Percentiles rank a stretch among this genome's conserved stretches.
phyloP scores from a whole-genome alignment of 306 rosid genomes.

The Trifolium fragiferum region DNA sequence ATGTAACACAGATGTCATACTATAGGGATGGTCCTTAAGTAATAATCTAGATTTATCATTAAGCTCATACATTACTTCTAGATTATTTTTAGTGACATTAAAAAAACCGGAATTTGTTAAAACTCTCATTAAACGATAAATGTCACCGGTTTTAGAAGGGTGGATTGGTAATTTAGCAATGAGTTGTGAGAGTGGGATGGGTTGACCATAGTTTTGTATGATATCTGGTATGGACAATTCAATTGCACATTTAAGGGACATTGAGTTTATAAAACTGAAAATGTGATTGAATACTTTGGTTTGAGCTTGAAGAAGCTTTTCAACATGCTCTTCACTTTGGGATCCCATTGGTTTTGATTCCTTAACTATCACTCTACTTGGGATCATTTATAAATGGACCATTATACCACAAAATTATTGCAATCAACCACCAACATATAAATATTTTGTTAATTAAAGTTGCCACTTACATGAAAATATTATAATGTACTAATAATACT shows the following conservation, averaged over 20 bases:
- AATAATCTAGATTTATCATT: constrained; percentile 58
- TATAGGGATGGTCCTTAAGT: constrained; percentile 42
- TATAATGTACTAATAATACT: too few relatives aligned
- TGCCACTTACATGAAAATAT: too few relatives aligned
- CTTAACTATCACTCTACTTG: neutral
- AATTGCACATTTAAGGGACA: constrained; percentile 61
- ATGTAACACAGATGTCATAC: constrained; percentile 32
- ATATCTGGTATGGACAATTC: constrained; percentile 46
- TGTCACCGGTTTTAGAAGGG: constrained; percentile 39
- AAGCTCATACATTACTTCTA: constrained; percentile 48
- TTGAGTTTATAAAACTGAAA: constrained; percentile 47
- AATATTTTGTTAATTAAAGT: too few relatives aligned
- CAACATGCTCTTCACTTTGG: constrained; percentile 7
- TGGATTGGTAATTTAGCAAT: constrained; percentile 46
- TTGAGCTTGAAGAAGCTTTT: constrained; percentile 45
- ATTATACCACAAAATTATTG: too few relatives aligned
- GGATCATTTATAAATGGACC: neutral
- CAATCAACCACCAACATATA: too few relatives aligned
- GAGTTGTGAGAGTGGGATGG: constrained; percentile 58
- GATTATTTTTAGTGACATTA: neutral
- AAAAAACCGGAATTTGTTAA: constrained; percentile 57
- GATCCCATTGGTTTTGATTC: constrained; percentile 18
- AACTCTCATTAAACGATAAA: constrained; percentile 57
- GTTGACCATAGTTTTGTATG: constrained; percentile 52
- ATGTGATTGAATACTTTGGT: constrained; percentile 49